A percentile compares a stretch with the other conserved stretches of the same genome.
These are phyloP conservation scores for Claviceps fusiformis DNA, from an alignment of 2,329 filamentous ascomycete genomes.

Conservation along the genomic window DNA sequence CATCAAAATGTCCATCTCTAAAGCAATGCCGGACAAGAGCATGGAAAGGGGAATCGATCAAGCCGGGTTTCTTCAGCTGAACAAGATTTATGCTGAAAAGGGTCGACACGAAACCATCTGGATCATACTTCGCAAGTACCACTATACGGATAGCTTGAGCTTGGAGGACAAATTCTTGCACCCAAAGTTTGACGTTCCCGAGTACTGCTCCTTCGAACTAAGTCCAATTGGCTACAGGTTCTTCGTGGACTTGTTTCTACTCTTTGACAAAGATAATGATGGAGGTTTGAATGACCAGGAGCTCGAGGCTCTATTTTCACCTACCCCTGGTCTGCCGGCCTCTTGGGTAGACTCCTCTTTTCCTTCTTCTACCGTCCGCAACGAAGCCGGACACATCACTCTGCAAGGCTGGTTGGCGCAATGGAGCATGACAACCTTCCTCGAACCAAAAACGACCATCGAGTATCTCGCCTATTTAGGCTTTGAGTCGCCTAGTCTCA, in stretches of 20 bases:
- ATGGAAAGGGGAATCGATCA: slow-evolving; percentile 64
- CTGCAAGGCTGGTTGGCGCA: slow-evolving; percentile 96
- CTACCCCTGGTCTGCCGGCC: slow-evolving; percentile 74
- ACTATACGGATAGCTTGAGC: slow-evolving; percentile 91
- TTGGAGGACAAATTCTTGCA: slow-evolving; percentile 83
- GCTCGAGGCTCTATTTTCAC: slow-evolving; percentile 74
- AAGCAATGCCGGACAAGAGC: slow-evolving; percentile 48
- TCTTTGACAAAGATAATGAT: slow-evolving; percentile 96
- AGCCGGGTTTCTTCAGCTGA: slow-evolving; percentile 74
- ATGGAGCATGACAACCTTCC: slow-evolving; percentile 99
- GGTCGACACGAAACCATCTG: slow-evolving; percentile 96
- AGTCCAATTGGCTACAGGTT: slow-evolving; percentile 92
- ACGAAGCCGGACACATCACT: slow-evolving; percentile 90
- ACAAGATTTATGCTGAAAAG: slow-evolving; percentile 94
- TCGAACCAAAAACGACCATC: slow-evolving; percentile 86
- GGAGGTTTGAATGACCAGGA: slow-evolving; percentile 82
- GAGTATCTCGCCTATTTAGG: slow-evolving; percentile 94
- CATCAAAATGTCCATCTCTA: slow-evolving; percentile 78
- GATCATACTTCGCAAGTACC: slow-evolving; percentile 89
- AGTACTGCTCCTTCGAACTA: slow-evolving; percentile 82
- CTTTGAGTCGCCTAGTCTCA: slow-evolving; percentile 70
- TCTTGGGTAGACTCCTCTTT: slow-evolving; percentile 86
- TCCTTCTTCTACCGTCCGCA: slow-evolving; percentile 84
- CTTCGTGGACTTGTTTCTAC: slow-evolving; percentile 88
- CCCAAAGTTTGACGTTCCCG: slow-evolving; percentile 87